phyloP scores from a whole-genome alignment of 768 basidiomycete species.

The Collybiopsis confluens region DNA sequence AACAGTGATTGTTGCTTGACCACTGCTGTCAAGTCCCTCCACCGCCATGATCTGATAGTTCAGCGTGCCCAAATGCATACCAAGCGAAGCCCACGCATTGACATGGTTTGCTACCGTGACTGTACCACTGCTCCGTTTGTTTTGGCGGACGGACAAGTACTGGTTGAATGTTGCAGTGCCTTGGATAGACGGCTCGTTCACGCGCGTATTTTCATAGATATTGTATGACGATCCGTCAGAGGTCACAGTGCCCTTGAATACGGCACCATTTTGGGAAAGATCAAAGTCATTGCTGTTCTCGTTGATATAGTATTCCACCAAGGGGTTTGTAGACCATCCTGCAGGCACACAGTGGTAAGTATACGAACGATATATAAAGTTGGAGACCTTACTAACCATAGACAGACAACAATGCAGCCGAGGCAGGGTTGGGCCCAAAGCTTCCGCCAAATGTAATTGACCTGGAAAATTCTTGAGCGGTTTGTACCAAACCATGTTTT shows the following conservation, averaged over 20 bases:
- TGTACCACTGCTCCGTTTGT: conserved; percentile 11
- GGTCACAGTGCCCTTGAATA: conserved; percentile 25
- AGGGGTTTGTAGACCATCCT: conserved; percentile 24
- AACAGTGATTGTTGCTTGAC: conserved; percentile 5
- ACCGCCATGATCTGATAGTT: conserved; percentile 26
- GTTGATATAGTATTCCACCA: conserved; percentile 30
- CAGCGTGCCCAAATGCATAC: conserved; percentile 19
- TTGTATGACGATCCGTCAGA: conserved; percentile 28
- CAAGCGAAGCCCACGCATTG: conserved; percentile 21
- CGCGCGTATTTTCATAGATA: conserved; percentile 24
- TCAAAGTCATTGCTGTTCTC: conserved; percentile 27
- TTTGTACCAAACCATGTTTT: neutral
- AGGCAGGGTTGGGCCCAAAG: conserved; percentile 25
- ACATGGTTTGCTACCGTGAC: conserved; percentile 21
- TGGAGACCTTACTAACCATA: conserved; percentile 15
- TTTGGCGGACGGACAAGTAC: conserved; percentile 21
- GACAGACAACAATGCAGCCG: conserved; percentile 22
- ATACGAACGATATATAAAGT: no score
- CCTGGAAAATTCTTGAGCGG: conserved; percentile 11
- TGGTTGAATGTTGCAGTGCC: conserved; percentile 31
- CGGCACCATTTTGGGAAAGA: conserved; percentile 17
- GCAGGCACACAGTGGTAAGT: no score
- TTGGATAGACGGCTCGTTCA: conserved; percentile 29
- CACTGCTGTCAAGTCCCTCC: conserved; percentile 22
- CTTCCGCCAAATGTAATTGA: conserved; percentile 21